Evolutionary conservation across 2,329 filamentous ascomycete species (phyloP).

Genomic region (Ceratocystis albifundus): DNA sequence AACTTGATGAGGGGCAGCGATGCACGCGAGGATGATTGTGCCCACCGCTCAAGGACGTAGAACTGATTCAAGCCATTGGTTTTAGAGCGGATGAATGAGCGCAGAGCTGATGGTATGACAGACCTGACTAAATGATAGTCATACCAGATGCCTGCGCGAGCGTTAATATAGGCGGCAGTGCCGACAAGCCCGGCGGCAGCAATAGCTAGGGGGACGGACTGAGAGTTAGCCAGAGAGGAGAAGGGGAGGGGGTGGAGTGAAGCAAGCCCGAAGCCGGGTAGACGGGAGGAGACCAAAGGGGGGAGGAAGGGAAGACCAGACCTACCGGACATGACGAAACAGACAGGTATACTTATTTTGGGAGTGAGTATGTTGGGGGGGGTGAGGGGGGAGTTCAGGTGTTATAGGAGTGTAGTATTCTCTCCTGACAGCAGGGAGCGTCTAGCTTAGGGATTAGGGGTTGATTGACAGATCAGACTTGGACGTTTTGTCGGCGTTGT

Average conservation of each 20-base stretch:
- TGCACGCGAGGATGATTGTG: constrained; percentile 41
- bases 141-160: constrained; percentile 53
- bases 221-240: constrained; percentile 8
- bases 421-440: neutral
- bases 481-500: neutral
- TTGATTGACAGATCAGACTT: neutral
- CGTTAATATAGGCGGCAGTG: constrained; percentile 63
- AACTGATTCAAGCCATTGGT: constrained; percentile 57
- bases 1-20: constrained; percentile 53
- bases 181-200: constrained; percentile 48
- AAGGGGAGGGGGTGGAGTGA: too few relatives aligned
- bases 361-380: neutral
- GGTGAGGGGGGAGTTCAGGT: neutral
- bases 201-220: constrained; percentile 13
- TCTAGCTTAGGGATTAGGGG: neutral
- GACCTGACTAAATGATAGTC: constrained; percentile 51
- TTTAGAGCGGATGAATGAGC: constrained; percentile 20
- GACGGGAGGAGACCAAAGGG: neutral
- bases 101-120: constrained; percentile 32
- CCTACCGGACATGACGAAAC: constrained; percentile 1
- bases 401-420: neutral
- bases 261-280: neutral
- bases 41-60: constrained; percentile 60
- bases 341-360: neutral
- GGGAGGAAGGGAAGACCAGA: neutral